A percentile compares a stretch with the other conserved stretches of the same genome.
Conservation (phyloP, 75 land plant species). For the Cunninghamia lanceolata region DNA sequence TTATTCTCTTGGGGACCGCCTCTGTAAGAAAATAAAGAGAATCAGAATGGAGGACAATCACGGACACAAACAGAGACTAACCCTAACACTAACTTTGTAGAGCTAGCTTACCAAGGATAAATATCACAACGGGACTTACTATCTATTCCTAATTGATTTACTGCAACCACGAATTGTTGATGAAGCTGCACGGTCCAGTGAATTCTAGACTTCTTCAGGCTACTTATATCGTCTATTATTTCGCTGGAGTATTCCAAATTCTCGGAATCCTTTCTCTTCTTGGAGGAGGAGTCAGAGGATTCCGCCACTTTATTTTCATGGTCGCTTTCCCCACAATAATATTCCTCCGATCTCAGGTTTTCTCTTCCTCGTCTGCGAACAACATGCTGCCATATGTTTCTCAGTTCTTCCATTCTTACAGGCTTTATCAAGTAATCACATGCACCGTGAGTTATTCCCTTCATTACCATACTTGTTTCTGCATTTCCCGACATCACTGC, state of each 20-base stretch:
- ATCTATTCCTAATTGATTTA: constrained; percentile 25
- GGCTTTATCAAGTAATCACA: constrained; percentile 91
- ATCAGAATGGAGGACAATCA: not conserved
- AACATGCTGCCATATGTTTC: constrained; percentile 95
- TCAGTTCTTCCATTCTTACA: constrained; percentile 72
- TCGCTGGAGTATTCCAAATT: constrained; percentile 71
- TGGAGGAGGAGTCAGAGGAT: constrained; percentile 13
- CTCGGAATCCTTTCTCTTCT: constrained; percentile 47
- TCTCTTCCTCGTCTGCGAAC: constrained; percentile 33
- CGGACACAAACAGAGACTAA: not conserved
- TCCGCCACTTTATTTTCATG: not conserved
- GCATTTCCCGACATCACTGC: constrained; percentile 70
- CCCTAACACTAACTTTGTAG: not conserved
- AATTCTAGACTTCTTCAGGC: constrained; percentile 23
- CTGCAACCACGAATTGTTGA: constrained; percentile 24
- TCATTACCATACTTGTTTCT: constrained; percentile 70
- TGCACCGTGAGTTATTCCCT: constrained; percentile 91
- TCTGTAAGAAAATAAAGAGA: constrained; percentile 43
- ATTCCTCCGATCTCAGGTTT: not conserved
- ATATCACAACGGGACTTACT: constrained; percentile 16
- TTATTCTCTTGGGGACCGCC: constrained; percentile 91
- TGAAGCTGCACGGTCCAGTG: constrained; percentile 27
- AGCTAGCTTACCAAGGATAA: constrained; percentile 6
- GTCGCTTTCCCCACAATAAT: constrained; percentile 18
- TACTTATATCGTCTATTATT: constrained; percentile 25